Evolutionary conservation across 768 basidiomycete species (phyloP), one percentile per base, ranked within the genome.

Genomic region (Lentinula guzmanii): DNA sequence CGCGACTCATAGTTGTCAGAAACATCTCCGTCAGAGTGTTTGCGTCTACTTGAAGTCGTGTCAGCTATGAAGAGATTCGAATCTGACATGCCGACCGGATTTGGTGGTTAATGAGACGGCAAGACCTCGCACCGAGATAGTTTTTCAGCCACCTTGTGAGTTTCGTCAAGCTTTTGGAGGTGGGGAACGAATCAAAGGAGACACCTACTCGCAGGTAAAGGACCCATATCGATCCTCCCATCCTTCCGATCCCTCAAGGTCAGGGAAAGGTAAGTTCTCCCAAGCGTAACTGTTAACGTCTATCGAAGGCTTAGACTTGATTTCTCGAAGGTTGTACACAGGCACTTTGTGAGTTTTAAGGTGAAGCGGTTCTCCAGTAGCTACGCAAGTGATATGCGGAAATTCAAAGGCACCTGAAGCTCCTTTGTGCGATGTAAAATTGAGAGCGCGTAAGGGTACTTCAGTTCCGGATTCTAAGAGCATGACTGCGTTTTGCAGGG

Each of bases 151-250:
- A 61, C 55, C 61, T 61, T 24, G 10, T n/a, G n/a, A 41, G 5
- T 41, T n/a, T 18, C 8, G 28, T 53, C 5, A 43, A 16, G 4
- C 5, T 13, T 13, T 18, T n/a, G 24, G 33, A n/a, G 21, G 11
- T 41, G 5, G 3, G 5, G 4, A 6, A 31, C n/a, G 28, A 5
- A 21, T 16, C 7, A 6, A n/a, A 42, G 11, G 5, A 42, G 7
- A 42, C 1, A 56, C 61, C 28, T 57, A 56, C 61, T 57, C 54
- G 52, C 61, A 61, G 18, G 53, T 57, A 4, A 42, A 52, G 24
- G 33, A 18, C 16, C 35, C 61, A 45, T 61, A 61, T 5, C 52
- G 61, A 48, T 61, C 52, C 34, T 57, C 61, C 61, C 61, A 61
- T 33, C 61, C 61, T 6, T 61, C 61, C 16, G 39, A 33, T 13